A percentile compares a stretch with the other conserved stretches of the same genome.
Evolutionary conservation across 1,284 basidiomycete genomes (phyloP).

Genomic region (Coniferiporia sulphurascens): DNA sequence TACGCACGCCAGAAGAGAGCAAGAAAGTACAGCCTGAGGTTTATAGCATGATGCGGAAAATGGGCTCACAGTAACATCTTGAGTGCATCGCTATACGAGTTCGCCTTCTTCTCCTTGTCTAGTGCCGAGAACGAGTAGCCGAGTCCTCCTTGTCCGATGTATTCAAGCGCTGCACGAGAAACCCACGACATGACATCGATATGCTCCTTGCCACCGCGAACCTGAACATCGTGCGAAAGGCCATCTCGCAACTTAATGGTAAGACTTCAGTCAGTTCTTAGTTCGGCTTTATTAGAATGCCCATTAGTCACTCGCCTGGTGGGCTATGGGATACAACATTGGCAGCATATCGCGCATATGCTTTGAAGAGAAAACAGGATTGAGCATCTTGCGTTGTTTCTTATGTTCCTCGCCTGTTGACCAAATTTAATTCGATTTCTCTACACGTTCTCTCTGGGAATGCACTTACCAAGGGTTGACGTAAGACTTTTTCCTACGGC

Average conservation of each 20-base stretch:
- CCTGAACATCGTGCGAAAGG: constrained; percentile 11
- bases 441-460: neutral
- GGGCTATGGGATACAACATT: constrained; percentile 25
- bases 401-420: constrained; percentile 22
- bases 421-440: neutral
- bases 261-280: neutral
- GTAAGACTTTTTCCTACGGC: constrained; percentile 6
- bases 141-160: constrained; percentile 31
- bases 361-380: constrained; percentile 27
- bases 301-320: constrained; percentile 24
- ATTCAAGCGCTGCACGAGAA: constrained; percentile 32
- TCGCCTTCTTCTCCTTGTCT: constrained; percentile 4
- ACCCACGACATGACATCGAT: constrained; percentile 38
- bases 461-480: constrained; percentile 7
- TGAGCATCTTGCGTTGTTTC: constrained; percentile 27
- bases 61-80: neutral
- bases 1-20: too few relatives aligned
- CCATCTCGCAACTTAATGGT: constrained; percentile 21
- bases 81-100: neutral
- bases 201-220: constrained; percentile 20
- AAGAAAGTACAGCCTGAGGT: neutral
- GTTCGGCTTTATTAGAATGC: constrained; percentile 7
- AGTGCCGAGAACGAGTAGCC: constrained; percentile 39
- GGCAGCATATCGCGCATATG: constrained; percentile 26
- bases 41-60: too few relatives aligned